Percentiles rank a stretch among this genome's conserved stretches.
phyloP scores from a whole-genome alignment of 2,329 filamentous ascomycete species.

The Calonectria pauciramosa region DNA sequence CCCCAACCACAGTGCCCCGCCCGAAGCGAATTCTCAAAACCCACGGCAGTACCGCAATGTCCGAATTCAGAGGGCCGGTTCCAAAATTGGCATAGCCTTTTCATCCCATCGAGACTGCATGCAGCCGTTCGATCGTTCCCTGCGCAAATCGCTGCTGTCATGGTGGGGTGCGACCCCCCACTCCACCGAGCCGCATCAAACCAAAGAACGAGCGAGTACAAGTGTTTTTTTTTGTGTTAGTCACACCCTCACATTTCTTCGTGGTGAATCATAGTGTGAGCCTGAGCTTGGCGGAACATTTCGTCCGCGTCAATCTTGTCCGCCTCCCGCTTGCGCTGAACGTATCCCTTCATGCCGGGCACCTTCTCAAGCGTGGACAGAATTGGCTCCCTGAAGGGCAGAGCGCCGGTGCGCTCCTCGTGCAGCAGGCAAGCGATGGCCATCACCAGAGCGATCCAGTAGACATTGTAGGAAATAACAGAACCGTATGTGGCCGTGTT shows the following conservation, averaged over 20 bases:
- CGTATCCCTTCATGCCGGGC: slow-evolving; percentile 21
- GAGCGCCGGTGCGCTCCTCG: slow-evolving; percentile 27
- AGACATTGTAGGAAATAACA: slow-evolving; percentile 86
- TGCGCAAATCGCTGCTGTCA: neutral
- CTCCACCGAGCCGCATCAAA: neutral
- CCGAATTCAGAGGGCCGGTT: neutral
- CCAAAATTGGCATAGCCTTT: neutral
- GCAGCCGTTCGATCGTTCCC: neutral
- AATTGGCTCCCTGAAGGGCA: slow-evolving; percentile 21
- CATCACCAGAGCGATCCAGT: slow-evolving; percentile 71
- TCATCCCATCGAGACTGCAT: neutral
- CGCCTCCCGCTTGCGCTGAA: slow-evolving; percentile 14
- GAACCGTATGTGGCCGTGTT: slow-evolving; percentile 90
- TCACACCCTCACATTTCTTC: neutral
- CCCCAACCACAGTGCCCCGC: neutral
- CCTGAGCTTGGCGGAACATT: slow-evolving; percentile 22
- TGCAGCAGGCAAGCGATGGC: slow-evolving; percentile 48
- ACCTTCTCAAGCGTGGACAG: slow-evolving; percentile 14
- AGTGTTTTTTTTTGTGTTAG: neutral
- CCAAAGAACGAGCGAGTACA: neutral
- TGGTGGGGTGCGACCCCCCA: neutral
- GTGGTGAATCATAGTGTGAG: slow-evolving; percentile 21
- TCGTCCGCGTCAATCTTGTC: slow-evolving; percentile 22
- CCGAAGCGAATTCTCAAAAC: neutral
- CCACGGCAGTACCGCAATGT: neutral